Conservation (phyloP, 257 asterid species). For the Plantago elongata region DNA sequence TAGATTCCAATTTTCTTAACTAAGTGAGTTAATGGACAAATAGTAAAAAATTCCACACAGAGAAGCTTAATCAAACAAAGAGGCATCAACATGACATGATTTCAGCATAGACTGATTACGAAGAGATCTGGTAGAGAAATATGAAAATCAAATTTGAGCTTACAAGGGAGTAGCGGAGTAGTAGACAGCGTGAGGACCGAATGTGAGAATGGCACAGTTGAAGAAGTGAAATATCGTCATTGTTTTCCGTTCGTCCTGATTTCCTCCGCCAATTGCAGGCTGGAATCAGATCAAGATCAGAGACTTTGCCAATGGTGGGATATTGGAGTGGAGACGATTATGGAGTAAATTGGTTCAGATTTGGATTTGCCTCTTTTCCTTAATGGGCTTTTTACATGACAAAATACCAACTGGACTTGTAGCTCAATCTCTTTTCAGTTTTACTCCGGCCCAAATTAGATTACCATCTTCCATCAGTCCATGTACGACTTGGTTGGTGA, state of each 20-base stretch:
- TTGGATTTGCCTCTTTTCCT: too few relatives aligned
- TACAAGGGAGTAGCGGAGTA: slow-evolving; percentile 97
- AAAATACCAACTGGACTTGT: too few relatives aligned
- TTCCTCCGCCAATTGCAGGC: slow-evolving; percentile 3
- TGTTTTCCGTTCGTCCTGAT: slow-evolving; percentile 14
- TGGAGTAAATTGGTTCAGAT: too few relatives aligned
- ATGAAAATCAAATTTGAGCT: background rate
- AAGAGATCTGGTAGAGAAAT: slow-evolving; percentile 26
- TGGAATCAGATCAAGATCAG: too few relatives aligned
- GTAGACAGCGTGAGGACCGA: slow-evolving; percentile 98
- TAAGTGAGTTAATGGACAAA: background rate
- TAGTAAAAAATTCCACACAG: background rate
- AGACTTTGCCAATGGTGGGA: too few relatives aligned
- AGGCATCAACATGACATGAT: background rate
- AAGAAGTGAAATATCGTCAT: slow-evolving; percentile 95
- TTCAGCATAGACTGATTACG: background rate
- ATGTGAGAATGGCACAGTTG: slow-evolving; percentile 95
- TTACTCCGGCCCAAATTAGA: too few relatives aligned
- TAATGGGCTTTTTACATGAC: too few relatives aligned
- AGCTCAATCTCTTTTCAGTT: too few relatives aligned
- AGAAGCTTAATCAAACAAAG: background rate
- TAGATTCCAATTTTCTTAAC: slow-evolving; percentile 2
- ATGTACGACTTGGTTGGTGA: too few relatives aligned
- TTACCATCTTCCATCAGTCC: too few relatives aligned
- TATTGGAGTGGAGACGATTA: too few relatives aligned